Evolutionary conservation across 192 early-diverging fungal genomes (phyloP).

Genomic region (Linnemannia schmuckeri): DNA sequence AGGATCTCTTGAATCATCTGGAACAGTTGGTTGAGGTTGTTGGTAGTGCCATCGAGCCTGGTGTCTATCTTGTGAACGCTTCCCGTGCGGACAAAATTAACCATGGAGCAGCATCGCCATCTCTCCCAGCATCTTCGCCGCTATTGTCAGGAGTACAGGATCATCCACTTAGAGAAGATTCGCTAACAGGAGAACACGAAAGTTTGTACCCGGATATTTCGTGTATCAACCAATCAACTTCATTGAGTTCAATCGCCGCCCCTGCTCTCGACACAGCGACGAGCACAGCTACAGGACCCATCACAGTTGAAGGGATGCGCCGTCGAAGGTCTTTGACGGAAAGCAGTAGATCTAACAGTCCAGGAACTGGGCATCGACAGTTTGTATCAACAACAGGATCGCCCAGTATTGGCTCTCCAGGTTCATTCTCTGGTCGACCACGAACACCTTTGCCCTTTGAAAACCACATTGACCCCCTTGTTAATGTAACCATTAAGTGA

Average conservation of each 20-base stretch:
- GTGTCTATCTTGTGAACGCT: conserved; percentile 61
- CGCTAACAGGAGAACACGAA: not conserved
- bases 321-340: conserved; percentile 15
- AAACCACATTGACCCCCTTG: conserved; percentile 38
- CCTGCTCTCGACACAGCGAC: not conserved
- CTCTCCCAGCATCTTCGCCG: conserved; percentile 14
- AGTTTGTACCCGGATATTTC: conserved; percentile 13
- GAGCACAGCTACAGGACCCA: conserved; percentile 19
- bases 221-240: not conserved
- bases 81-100: conserved; percentile 52
- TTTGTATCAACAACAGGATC: conserved; percentile 1
- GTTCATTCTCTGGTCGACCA: conserved; percentile 7
- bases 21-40: conserved; percentile 52
- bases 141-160: conserved; percentile 4
- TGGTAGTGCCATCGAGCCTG: conserved; percentile 61
- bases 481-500: conserved; percentile 46
- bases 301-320: conserved; percentile 50
- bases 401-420: not conserved
- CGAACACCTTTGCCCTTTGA: conserved; percentile 48
- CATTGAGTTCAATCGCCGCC: not conserved
- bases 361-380: conserved; percentile 1
- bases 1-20: conserved; percentile 74
- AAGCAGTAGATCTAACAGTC: not conserved
- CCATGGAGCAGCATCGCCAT: conserved; percentile 43
- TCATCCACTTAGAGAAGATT: conserved; percentile 16